Base-by-base conservation (phyloP, 768 basidiomycete species). In the Paxillus involutus region DNA sequence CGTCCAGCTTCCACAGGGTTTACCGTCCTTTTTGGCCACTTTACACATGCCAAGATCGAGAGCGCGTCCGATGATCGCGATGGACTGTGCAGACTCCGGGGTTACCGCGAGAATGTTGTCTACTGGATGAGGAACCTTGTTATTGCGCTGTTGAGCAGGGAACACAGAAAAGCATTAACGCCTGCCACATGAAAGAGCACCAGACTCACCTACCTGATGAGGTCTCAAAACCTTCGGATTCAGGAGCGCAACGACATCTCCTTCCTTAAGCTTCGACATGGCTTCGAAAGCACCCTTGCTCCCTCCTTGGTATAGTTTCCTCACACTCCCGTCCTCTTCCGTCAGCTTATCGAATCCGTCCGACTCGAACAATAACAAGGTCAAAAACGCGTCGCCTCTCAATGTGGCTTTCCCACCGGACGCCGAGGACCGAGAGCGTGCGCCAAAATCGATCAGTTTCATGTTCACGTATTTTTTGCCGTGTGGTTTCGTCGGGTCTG, bases 251-350 rank as follows among this genome's bases (percentile, higher is more conserved):
- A 98, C 76, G 5, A 98, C 94, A 44, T 92, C 88, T 2, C 97
- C 97, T 59, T 94, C 89, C 55, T 84, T 84, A 51, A 96, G 71
- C 63, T 91, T 92, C 46, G 90, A 86, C 74, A 90, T 83, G 47
- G 81, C 77, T 68, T 98, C 97, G 64, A 91, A 98, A 4, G 94
- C 95, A 5, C 97, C 97, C 6, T 85, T 83, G 59, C 92, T 94
- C 3, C 96, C 96, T 0, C 97, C 96, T 59, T 78, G 82, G 68
- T 94, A 96, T 0, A 88, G 56, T 64, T 85, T 92, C 58, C 77
- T 76, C 37, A 78, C 73, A 36, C 71, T 79, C 35, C 75, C 73
- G 46, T 84, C 77, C 6, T 80, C 83, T 29, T 67, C 74, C 4
- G 76, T 77, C 13, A 86, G 63, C 12, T 79, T 64, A 52, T 89